These are phyloP conservation scores for Xylariaceae sp. DNA, from an alignment of 2,329 filamentous ascomycete genomes.

Conservation along the genomic window DNA sequence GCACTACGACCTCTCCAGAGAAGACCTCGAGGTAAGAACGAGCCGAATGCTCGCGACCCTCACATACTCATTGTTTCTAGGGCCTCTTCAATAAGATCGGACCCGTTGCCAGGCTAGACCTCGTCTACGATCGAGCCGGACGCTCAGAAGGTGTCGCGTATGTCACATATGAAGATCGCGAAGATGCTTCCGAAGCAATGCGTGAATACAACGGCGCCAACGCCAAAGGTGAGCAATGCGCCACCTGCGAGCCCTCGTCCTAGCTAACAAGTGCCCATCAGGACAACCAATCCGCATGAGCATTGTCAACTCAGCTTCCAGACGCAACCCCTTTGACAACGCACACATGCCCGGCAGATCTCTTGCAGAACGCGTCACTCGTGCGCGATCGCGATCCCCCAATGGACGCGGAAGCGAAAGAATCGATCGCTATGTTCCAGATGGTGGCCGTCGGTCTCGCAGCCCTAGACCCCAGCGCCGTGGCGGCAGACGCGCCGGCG, in stretches of 20 bases:
- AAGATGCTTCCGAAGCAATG: constrained; percentile 72
- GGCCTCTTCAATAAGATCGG: constrained; percentile 79
- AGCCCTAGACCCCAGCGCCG: constrained; percentile 56
- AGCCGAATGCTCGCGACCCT: neutral
- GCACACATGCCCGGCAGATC: constrained; percentile 53
- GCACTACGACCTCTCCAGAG: constrained; percentile 85
- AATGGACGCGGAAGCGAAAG: constrained; percentile 48
- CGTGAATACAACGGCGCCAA: constrained; percentile 85
- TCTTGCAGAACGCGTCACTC: constrained; percentile 60
- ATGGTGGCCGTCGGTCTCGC: constrained; percentile 50
- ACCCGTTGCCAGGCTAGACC: constrained; percentile 61
- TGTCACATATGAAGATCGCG: constrained; percentile 69
- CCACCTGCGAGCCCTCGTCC: neutral
- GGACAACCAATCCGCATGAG: constrained; percentile 77
- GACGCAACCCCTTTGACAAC: constrained; percentile 55
- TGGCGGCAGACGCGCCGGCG: constrained; percentile 40
- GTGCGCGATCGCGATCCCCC: constrained; percentile 62
- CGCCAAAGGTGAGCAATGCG: constrained; percentile 62
- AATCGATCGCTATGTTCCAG: constrained; percentile 78
- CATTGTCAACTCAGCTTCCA: constrained; percentile 53
- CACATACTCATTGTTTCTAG: constrained; percentile 42
- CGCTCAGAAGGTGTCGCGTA: constrained; percentile 82
- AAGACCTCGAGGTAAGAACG: constrained; percentile 67
- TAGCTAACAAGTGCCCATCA: constrained; percentile 25
- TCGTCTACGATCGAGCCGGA: constrained; percentile 83